phyloP scores from a whole-genome alignment of 345 rosid species.

The Gossypium sturtianum region DNA sequence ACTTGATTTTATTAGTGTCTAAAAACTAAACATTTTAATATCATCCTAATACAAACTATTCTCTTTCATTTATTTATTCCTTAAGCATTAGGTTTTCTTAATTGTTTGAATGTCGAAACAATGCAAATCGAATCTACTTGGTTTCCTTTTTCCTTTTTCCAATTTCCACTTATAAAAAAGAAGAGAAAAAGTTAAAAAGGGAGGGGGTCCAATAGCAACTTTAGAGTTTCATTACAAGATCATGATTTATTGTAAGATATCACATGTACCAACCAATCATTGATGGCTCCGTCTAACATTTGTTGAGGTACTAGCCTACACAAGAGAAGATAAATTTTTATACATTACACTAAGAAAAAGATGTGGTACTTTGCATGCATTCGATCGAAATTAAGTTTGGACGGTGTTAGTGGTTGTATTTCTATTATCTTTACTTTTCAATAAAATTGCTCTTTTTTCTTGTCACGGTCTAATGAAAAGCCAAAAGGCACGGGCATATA shows the following conservation, averaged over 20 bases:
- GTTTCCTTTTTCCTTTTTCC: conserved; percentile 3
- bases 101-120: neutral
- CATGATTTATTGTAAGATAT: conserved; percentile 61
- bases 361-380: neutral
- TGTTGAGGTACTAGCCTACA: too few species aligned
- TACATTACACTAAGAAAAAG: neutral
- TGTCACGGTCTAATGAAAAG: neutral
- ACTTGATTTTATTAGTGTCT: too few species aligned
- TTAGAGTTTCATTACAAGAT: conserved; percentile 59
- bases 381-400: neutral
- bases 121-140: conserved; percentile 30
- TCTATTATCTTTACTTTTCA: too few species aligned
- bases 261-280: conserved; percentile 29
- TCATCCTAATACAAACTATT: neutral
- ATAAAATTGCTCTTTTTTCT: too few species aligned
- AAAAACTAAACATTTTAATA: neutral
- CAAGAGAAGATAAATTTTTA: too few species aligned
- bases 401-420: too few species aligned
- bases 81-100: conserved; percentile 4
- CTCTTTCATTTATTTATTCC: neutral
- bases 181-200: conserved; percentile 16
- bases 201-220: conserved; percentile 31
- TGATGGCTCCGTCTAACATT: neutral
- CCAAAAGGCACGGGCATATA: neutral
- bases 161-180: conserved; percentile 15